phyloP scores from a whole-genome alignment of 2,329 filamentous ascomycete species.

The Stemphylium vesicarium region DNA sequence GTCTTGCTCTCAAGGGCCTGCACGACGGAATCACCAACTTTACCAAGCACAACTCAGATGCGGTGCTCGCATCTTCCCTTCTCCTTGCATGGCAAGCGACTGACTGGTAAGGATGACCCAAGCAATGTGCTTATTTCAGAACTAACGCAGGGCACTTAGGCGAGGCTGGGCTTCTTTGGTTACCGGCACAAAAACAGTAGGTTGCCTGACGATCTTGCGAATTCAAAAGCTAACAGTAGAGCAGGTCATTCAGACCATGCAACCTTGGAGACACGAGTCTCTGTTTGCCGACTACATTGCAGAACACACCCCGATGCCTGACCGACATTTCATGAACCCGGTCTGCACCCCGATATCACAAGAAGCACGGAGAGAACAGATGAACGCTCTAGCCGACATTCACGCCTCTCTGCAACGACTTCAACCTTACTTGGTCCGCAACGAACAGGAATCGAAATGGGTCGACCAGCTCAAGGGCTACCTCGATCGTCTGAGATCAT shows the following conservation, averaged over 20 bases:
- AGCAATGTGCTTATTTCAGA: neutral
- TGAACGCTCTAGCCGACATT: slow-evolving; percentile 49
- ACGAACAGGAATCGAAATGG: slow-evolving; percentile 57
- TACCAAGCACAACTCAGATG: slow-evolving; percentile 85
- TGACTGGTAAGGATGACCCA: slow-evolving; percentile 76
- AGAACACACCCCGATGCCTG: slow-evolving; percentile 64
- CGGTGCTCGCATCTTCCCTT: slow-evolving; percentile 87
- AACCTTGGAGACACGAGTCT: slow-evolving; percentile 87
- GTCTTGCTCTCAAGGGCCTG: slow-evolving; percentile 82
- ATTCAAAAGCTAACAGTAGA: slow-evolving; percentile 15
- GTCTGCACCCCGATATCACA: slow-evolving; percentile 70
- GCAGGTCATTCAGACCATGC: slow-evolving; percentile 89
- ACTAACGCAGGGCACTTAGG: slow-evolving; percentile 58
- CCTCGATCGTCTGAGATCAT: slow-evolving; percentile 53
- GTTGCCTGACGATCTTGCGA: slow-evolving; percentile 42
- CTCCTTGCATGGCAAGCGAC: slow-evolving; percentile 95
- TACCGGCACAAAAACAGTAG: slow-evolving; percentile 86
- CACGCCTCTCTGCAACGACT: slow-evolving; percentile 53
- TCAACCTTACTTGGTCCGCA: slow-evolving; percentile 51
- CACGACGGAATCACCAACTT: slow-evolving; percentile 87
- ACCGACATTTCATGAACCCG: slow-evolving; percentile 62
- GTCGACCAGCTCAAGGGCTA: slow-evolving; percentile 56
- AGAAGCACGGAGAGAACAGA: slow-evolving; percentile 62
- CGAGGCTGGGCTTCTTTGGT: slow-evolving; percentile 91
- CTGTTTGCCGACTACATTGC: slow-evolving; percentile 82